These are phyloP conservation scores for Suzukiozyma palmioleophila DNA, from an alignment of 1,139 yeast species.

Conservation along the genomic window DNA sequence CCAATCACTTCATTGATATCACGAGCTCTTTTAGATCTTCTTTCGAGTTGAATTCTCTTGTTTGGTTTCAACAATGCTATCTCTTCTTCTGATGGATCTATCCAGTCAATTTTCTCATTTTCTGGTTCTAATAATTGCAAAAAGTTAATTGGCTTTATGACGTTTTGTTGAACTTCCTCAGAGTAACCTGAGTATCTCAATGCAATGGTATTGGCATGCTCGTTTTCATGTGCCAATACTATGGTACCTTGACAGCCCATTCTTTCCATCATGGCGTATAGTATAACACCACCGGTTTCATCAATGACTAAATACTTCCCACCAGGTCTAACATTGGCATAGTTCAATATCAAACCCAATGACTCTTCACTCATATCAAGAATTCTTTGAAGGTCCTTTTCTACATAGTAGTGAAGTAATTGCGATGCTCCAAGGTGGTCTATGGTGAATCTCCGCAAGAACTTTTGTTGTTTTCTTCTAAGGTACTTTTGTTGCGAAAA, in stretches of 20 bases:
- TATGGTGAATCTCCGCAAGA: constrained; percentile 77
- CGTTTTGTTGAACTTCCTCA: constrained; percentile 44
- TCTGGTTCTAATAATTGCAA: constrained; percentile 80
- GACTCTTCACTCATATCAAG: constrained; percentile 82
- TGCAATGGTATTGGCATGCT: constrained; percentile 78
- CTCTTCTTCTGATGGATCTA: constrained; percentile 48
- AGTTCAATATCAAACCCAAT: constrained; percentile 67
- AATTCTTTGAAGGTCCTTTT: constrained; percentile 68
- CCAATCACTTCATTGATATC: constrained; percentile 54
- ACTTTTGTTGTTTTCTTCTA: constrained; percentile 88
- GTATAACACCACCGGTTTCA: constrained; percentile 84
- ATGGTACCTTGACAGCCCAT: constrained; percentile 82
- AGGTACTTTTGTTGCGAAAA: constrained; percentile 90
- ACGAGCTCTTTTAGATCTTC: constrained; percentile 56
- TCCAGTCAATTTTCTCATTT: constrained; percentile 51
- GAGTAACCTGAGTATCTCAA: constrained; percentile 63
- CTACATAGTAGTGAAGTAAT: constrained; percentile 67
- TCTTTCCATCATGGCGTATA: constrained; percentile 83
- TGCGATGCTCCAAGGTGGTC: constrained; percentile 76
- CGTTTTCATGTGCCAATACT: constrained; percentile 82
- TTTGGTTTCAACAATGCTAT: constrained; percentile 52
- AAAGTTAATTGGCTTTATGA: constrained; percentile 70
- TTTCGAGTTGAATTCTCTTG: constrained; percentile 63
- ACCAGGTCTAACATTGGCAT: constrained; percentile 82
- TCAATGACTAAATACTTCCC: constrained; percentile 86